These are phyloP conservation scores for Dacryopinax spathularia DNA, from an alignment of 768 basidiomycete genomes.

Conservation along the genomic window DNA sequence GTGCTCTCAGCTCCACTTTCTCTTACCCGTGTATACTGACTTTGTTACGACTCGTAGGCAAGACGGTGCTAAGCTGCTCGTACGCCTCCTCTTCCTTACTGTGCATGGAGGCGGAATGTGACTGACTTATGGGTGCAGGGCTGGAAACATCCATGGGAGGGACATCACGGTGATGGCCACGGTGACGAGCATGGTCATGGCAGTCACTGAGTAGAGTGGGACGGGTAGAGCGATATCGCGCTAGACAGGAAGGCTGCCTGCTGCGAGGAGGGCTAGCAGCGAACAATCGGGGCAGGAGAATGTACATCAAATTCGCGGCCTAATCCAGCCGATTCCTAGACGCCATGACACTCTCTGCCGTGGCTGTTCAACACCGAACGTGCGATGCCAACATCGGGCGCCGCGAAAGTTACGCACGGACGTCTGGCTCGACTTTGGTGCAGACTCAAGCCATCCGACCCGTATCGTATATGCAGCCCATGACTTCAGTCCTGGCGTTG, in stretches of 20 bases:
- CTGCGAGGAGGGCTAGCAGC: not conserved
- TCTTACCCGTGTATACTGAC: not conserved
- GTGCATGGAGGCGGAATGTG: not conserved
- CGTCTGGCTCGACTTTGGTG: no score
- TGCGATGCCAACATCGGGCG: no score
- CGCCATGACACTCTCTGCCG: no score
- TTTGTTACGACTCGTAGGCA: constrained; percentile 33
- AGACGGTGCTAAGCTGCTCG: constrained; percentile 62
- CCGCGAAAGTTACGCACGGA: no score
- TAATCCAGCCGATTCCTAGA: no score
- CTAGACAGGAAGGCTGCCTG: no score
- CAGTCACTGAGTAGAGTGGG: not conserved
- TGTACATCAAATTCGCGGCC: no score
- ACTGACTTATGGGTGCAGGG: constrained; percentile 10
- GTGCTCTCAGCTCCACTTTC: constrained; percentile 19
- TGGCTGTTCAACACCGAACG: no score
- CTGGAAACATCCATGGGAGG: constrained; percentile 49
- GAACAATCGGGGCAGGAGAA: not conserved
- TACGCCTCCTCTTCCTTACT: constrained; percentile 24
- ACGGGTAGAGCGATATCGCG: not conserved
- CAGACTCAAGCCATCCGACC: no score
- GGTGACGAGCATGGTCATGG: not conserved
- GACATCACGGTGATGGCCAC: not conserved
- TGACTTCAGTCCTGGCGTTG: no score
- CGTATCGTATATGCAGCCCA: no score